phyloP scores from a whole-genome alignment of 2,329 filamentous ascomycete species.

The Hypoxylon sp. region DNA sequence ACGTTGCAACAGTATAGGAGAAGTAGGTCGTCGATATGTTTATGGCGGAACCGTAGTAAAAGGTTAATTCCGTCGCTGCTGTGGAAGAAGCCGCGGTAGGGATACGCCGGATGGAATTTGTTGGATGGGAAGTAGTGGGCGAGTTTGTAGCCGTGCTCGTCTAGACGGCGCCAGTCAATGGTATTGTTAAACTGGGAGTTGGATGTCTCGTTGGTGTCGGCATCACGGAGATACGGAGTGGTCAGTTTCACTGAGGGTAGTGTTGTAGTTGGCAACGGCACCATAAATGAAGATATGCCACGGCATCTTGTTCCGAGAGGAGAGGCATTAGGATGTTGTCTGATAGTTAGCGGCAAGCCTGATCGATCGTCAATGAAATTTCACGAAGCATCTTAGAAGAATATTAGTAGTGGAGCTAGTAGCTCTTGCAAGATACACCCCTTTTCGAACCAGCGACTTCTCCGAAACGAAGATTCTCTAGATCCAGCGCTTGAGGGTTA shows the following conservation, averaged over 20 bases:
- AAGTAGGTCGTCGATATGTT: background rate
- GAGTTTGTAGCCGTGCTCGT: background rate
- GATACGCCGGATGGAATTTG: constrained; percentile 3
- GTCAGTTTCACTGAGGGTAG: background rate
- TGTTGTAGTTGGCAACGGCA: background rate
- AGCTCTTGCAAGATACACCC: constrained; percentile 44
- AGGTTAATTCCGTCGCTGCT: background rate
- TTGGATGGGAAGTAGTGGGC: constrained; percentile 7
- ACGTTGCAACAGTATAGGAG: background rate
- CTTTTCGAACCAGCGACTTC: constrained; percentile 26
- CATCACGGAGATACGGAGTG: background rate
- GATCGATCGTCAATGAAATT: background rate
- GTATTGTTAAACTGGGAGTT: background rate
- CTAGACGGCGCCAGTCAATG: constrained; percentile 3
- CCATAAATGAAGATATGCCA: constrained; percentile 8
- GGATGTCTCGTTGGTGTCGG: background rate
- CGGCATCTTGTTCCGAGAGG: constrained; percentile 1
- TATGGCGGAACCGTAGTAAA: constrained; percentile 3
- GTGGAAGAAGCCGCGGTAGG: background rate
- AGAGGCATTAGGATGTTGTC: background rate
- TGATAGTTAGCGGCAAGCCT: constrained; percentile 7
- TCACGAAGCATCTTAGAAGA: constrained; percentile 9
- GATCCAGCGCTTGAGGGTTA: background rate
- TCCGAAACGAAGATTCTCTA: background rate
- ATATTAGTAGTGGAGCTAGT: constrained; percentile 24